Conservation (phyloP, 805 yeast species). For the Candida koratica region DNA sequence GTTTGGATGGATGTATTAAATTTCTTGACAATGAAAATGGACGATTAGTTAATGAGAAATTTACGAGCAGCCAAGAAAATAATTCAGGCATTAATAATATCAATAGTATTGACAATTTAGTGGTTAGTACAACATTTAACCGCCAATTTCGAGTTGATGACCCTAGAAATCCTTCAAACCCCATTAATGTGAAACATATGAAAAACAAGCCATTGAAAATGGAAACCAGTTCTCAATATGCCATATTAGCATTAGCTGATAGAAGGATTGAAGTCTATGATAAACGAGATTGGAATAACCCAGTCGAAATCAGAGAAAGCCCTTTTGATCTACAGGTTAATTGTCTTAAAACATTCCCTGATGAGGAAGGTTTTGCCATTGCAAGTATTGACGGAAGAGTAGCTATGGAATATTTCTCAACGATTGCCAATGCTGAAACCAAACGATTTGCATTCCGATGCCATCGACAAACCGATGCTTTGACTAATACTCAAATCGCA, state of each 20-base stretch:
- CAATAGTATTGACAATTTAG: conserved; percentile 21
- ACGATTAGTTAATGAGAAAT: conserved; percentile 13
- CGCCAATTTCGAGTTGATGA: conserved; percentile 48
- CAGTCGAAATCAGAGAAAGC: conserved; percentile 52
- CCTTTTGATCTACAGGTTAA: conserved; percentile 67
- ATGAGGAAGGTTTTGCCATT: conserved; percentile 55
- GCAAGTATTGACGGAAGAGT: conserved; percentile 82
- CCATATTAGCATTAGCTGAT: conserved; percentile 53
- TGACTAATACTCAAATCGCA: conserved; percentile 46
- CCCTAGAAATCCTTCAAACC: conserved; percentile 18
- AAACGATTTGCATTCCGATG: conserved; percentile 76
- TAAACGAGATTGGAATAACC: conserved; percentile 39
- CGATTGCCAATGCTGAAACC: conserved; percentile 38
- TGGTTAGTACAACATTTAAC: conserved; percentile 65
- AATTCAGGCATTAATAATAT: conserved; percentile 34
- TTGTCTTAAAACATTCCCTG: conserved; percentile 51
- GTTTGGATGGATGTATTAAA: conserved; percentile 52
- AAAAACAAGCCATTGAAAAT: conserved; percentile 57
- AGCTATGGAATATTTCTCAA: conserved; percentile 64
- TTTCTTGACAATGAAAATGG: conserved; percentile 48
- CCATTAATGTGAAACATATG: conserved; percentile 16
- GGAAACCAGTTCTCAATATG: conserved; percentile 45
- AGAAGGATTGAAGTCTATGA: conserved; percentile 59
- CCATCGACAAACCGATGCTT: conserved; percentile 49
- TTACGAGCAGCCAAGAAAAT: conserved; percentile 6